Evolutionary conservation across 805 yeast species (phyloP).

Genomic region (Saccharomyces eubayanus): DNA sequence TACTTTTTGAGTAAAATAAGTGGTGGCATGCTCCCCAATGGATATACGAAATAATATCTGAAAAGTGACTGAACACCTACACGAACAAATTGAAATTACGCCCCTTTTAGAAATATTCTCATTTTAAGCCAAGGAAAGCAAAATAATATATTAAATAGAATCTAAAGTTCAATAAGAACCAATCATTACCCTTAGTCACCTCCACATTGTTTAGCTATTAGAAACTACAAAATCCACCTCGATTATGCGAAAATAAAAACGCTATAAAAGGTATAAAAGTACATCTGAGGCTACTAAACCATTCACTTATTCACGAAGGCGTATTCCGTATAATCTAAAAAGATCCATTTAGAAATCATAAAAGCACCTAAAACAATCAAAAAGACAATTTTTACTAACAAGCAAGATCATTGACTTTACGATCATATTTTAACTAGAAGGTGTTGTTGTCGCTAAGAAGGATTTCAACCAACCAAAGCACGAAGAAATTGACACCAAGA

Average conservation of each 20-base stretch:
- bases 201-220: too few relatives aligned
- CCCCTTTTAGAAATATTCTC: background rate
- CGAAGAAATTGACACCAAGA: slow-evolving; percentile 96
- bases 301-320: background rate
- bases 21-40: background rate
- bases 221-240: too few relatives aligned
- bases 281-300: background rate
- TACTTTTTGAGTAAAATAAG: background rate
- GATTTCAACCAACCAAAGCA: slow-evolving; percentile 96
- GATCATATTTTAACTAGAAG: slow-evolving; percentile 51
- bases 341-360: background rate
- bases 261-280: too few relatives aligned
- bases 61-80: background rate
- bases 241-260: too few relatives aligned
- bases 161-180: too few relatives aligned
- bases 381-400: background rate
- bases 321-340: background rate
- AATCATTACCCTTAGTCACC: too few relatives aligned
- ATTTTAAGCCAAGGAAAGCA: background rate
- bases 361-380: background rate
- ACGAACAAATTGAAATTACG: background rate
- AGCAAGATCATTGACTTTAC: background rate
- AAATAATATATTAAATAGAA: too few relatives aligned
- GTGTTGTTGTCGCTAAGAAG: slow-evolving; percentile 99
- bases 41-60: background rate